Conservation (phyloP, 257 asterid species). For the Plectranthus barbatus region DNA sequence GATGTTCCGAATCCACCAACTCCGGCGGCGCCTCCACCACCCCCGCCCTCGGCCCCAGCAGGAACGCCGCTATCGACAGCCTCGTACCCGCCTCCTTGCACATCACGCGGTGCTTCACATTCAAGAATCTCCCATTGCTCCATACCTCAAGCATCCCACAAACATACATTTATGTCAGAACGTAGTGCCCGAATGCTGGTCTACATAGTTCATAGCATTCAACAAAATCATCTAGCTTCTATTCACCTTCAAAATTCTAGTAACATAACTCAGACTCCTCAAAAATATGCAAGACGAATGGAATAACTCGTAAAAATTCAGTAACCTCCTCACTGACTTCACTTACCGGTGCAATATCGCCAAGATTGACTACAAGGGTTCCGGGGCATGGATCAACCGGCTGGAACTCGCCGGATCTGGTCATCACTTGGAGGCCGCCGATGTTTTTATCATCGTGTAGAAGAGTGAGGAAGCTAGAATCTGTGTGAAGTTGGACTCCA, state of each 20-base stretch:
- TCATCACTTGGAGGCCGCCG: conserved; percentile 64
- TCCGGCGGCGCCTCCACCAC: conserved; percentile 29
- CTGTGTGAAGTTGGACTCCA: conserved; percentile 66
- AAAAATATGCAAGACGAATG: too few relatives aligned
- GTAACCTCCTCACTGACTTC: too few relatives aligned
- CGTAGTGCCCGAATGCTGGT: too few relatives aligned
- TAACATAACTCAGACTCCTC: too few relatives aligned
- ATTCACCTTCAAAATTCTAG: too few relatives aligned
- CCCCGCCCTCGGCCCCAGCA: conserved; percentile 37
- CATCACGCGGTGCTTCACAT: conserved; percentile 52
- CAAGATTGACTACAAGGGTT: conserved; percentile 53
- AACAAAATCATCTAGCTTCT: too few relatives aligned
- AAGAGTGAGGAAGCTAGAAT: conserved; percentile 56
- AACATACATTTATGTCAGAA: too few relatives aligned
- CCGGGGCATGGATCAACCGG: conserved; percentile 53
- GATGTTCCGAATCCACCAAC: conserved; percentile 35
- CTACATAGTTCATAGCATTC: too few relatives aligned
- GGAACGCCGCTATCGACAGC: conserved; percentile 39
- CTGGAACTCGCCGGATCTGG: conserved; percentile 37
- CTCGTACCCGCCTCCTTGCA: conserved; percentile 39
- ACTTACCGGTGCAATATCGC: conserved; percentile 52
- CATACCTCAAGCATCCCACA: conserved; percentile 28
- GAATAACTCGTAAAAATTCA: too few relatives aligned
- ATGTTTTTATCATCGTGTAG: conserved; percentile 60
- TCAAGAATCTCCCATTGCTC: conserved; percentile 62